A percentile compares a stretch with the other conserved stretches of the same genome.
phyloP scores from a whole-genome alignment of 192 early-diverging fungal genomes.

The Umbelopsis sp. region DNA sequence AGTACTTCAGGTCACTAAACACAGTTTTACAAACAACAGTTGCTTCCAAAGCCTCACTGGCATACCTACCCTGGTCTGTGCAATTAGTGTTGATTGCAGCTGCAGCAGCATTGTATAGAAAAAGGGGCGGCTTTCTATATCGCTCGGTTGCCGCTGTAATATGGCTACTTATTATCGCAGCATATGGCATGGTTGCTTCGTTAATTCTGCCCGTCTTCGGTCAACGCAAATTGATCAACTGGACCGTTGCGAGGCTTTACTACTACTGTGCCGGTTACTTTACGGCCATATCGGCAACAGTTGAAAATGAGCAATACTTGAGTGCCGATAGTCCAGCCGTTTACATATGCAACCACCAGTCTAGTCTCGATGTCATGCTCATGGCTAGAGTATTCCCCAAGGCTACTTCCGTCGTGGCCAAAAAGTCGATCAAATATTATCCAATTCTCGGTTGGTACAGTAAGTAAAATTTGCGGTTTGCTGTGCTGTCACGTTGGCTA shows the following conservation, averaged over 20 bases:
- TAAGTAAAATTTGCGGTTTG: constrained; percentile 40
- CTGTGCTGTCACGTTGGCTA: not conserved
- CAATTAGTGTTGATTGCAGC: constrained; percentile 15
- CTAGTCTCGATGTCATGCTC: constrained; percentile 73
- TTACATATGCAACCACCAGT: constrained; percentile 87
- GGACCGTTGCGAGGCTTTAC: constrained; percentile 59
- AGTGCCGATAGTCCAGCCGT: constrained; percentile 62
- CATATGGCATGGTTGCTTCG: constrained; percentile 51
- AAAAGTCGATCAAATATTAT: constrained; percentile 67
- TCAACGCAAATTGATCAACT: constrained; percentile 63
- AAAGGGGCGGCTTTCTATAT: constrained; percentile 15
- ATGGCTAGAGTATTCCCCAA: constrained; percentile 69
- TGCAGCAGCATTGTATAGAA: constrained; percentile 25
- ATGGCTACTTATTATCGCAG: constrained; percentile 11
- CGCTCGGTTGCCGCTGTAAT: not conserved
- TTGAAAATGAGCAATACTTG: constrained; percentile 65
- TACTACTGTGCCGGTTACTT: constrained; percentile 50
- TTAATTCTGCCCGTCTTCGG: constrained; percentile 62
- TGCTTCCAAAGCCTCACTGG: not conserved
- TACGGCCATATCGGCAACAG: constrained; percentile 60
- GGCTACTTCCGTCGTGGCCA: constrained; percentile 68
- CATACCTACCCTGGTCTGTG: constrained; percentile 13
- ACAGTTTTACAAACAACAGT: not conserved
- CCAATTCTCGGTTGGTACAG: constrained; percentile 80
- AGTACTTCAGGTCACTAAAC: not conserved